Conservation (phyloP, 176 grass and related monocot genomes). For the Aegilops umbellulata region DNA sequence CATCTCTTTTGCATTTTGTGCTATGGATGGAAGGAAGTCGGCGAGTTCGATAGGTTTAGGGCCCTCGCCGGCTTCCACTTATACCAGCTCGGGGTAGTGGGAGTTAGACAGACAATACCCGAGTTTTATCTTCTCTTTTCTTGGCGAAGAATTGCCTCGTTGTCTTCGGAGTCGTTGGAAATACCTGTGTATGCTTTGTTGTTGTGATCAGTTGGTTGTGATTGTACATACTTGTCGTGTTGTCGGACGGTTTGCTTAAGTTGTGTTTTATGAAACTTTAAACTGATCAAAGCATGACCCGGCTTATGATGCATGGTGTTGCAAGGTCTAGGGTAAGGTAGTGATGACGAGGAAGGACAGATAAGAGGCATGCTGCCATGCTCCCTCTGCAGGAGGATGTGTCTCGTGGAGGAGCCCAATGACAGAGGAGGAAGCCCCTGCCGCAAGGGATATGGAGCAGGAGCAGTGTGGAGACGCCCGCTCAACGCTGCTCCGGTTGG, state of each 20-base stretch:
- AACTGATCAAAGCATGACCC: background rate
- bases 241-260: background rate
- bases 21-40: background rate
- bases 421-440: no score
- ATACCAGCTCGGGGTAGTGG: background rate
- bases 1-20: background rate
- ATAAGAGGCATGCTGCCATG: no score
- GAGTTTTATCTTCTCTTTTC: background rate
- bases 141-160: background rate
- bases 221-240: conserved; percentile 38
- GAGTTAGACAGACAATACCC: conserved; percentile 6
- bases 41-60: background rate
- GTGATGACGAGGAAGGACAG: no score
- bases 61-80: conserved; percentile 6
- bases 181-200: background rate
- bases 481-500: no score
- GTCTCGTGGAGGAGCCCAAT: no score
- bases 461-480: no score
- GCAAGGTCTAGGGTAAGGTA: background rate
- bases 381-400: no score
- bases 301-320: background rate
- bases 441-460: no score
- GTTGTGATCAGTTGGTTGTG: conserved; percentile 27
- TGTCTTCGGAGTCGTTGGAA: background rate
- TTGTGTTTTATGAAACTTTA: conserved; percentile 3